phyloP scores from a whole-genome alignment of 73 alveolate species.

The Tetrahymena thermophila region DNA sequence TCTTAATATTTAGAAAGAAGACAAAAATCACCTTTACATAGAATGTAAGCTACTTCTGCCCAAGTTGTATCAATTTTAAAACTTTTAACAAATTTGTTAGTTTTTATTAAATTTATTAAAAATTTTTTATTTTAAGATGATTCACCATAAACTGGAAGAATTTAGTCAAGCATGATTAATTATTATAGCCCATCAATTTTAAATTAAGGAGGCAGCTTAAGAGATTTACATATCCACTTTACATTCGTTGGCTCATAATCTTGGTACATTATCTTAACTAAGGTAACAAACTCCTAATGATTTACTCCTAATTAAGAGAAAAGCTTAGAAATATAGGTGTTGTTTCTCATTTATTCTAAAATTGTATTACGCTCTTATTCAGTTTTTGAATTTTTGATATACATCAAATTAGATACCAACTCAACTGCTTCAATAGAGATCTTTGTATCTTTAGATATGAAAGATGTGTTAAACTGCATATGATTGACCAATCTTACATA shows the following conservation, averaged over 20 bases:
- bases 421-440: neutral
- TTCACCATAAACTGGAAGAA: neutral
- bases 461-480: neutral
- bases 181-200: neutral
- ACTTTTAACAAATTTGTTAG: neutral
- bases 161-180: neutral
- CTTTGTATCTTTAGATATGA: neutral
- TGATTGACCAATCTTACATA: neutral
- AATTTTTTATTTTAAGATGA: neutral
- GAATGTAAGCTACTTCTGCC: neutral
- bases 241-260: neutral
- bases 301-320: neutral
- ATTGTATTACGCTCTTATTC: neutral
- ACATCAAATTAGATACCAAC: neutral
- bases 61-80: neutral
- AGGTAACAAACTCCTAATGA: neutral
- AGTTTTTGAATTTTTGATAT: neutral
- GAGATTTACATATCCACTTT: neutral
- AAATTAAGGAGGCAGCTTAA: neutral
- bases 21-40: neutral
- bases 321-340: neutral
- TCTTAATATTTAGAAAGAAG: neutral
- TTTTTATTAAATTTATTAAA: neutral
- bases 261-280: neutral
- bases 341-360: neutral